These are phyloP conservation scores for Dendrobium nobile DNA, from an alignment of 106 monocot species.

Conservation along the genomic window DNA sequence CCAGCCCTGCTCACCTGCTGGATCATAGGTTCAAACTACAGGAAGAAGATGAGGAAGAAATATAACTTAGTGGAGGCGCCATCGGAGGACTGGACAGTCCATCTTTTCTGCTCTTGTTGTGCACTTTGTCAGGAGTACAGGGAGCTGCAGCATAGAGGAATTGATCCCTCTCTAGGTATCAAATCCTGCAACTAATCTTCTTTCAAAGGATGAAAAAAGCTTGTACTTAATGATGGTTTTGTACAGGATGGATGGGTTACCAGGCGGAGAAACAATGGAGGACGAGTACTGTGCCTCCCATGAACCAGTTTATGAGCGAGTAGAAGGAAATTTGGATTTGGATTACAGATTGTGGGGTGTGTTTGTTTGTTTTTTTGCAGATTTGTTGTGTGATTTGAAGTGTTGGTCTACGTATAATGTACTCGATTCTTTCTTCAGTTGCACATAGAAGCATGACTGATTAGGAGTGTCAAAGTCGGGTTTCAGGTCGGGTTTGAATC, in stretches of 20 bases:
- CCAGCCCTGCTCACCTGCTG: slow-evolving; percentile 34
- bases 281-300: slow-evolving; percentile 20
- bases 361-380: not conserved
- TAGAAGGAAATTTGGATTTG: not conserved
- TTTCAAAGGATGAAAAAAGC: not conserved
- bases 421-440: not conserved
- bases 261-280: slow-evolving; percentile 28
- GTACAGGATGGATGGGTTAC: slow-evolving; percentile 53
- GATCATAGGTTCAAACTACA: slow-evolving; percentile 39
- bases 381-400: not conserved
- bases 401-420: not conserved
- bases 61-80: slow-evolving; percentile 53
- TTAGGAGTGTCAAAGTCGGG: too few relatives aligned
- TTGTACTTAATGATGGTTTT: not conserved
- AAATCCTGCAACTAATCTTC: not conserved
- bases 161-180: slow-evolving; percentile 61
- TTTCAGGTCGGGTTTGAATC: too few relatives aligned
- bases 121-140: slow-evolving; percentile 72
- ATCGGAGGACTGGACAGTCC: slow-evolving; percentile 47
- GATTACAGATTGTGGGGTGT: not conserved
- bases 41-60: slow-evolving; percentile 36
- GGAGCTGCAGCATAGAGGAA: slow-evolving; percentile 45
- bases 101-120: slow-evolving; percentile 51
- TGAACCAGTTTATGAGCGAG: slow-evolving; percentile 29
- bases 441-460: not conserved